Percentiles rank a stretch among this genome's conserved stretches.
Evolutionary conservation across 169 alveolate species (phyloP).

Genomic region (Perkinsus chesapeaki): DNA sequence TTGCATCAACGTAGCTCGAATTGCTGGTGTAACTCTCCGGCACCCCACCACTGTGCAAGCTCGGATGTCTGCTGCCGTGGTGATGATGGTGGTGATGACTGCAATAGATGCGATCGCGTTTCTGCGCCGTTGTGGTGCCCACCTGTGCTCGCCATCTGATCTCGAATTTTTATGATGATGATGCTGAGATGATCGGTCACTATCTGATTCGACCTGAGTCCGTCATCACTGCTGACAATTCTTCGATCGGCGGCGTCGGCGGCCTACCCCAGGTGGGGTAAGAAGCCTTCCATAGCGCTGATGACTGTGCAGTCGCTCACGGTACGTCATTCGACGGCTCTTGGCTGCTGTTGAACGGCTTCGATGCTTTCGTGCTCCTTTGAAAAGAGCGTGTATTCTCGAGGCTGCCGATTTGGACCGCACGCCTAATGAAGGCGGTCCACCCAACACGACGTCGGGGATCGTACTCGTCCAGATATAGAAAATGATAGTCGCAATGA

Average conservation of each 20-base stretch:
- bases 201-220: not conserved
- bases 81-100: not conserved
- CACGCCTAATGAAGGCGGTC: not conserved
- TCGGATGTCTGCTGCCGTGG: not conserved
- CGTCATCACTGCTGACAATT: not conserved
- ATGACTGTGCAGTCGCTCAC: not conserved
- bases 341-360: not conserved
- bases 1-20: not conserved
- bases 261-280: not conserved
- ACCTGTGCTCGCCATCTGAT: not conserved
- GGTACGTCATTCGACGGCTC: not conserved
- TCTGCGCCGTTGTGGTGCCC: not conserved
- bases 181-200: not conserved
- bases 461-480: not conserved
- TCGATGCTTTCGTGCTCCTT: not conserved
- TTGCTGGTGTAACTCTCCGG: not conserved
- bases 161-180: not conserved
- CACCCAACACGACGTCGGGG: not conserved
- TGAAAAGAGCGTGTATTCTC: not conserved
- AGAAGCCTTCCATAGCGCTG: not conserved
- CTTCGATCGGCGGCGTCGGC: not conserved
- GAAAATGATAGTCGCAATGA: not conserved
- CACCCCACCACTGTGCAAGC: too few relatives aligned
- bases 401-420: not conserved
- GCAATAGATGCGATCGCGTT: not conserved